phyloP scores from a whole-genome alignment of 306 rosid species.

The Echinosophora koreensis region DNA sequence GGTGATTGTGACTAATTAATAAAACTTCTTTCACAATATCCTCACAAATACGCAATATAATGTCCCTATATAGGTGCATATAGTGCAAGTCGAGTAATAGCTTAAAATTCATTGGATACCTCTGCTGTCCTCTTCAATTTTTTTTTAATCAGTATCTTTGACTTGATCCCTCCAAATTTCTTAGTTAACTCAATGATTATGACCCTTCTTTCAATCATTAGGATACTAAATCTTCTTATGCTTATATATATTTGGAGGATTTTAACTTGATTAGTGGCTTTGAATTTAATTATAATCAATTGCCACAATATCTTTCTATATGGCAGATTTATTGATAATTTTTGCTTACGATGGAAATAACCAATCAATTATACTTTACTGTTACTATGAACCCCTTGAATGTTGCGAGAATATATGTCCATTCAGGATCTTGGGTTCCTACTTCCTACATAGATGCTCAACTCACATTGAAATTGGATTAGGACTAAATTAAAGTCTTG shows the following conservation, averaged over 20 bases:
- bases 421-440: no score
- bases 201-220: constrained; percentile 35
- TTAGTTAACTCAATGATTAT: constrained; percentile 46
- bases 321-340: not conserved
- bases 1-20: constrained; percentile 17
- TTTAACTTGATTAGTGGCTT: not conserved
- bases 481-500: no score
- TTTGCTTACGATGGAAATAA: not conserved
- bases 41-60: constrained; percentile 19
- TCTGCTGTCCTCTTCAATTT: constrained; percentile 44
- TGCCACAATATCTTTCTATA: not conserved
- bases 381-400: not conserved
- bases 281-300: not conserved
- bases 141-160: constrained; percentile 49
- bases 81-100: constrained; percentile 29
- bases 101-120: constrained; percentile 55
- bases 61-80: constrained; percentile 45
- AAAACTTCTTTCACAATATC: constrained; percentile 28
- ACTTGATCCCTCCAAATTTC: constrained; percentile 41
- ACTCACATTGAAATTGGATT: no score
- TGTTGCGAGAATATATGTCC: no score
- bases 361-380: not conserved
- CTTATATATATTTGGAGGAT: no score
- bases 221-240: not conserved
- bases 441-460: no score